Evolutionary conservation across 352 stramenopile genomes (phyloP).

Genomic region (Blastocystis sp.): DNA sequence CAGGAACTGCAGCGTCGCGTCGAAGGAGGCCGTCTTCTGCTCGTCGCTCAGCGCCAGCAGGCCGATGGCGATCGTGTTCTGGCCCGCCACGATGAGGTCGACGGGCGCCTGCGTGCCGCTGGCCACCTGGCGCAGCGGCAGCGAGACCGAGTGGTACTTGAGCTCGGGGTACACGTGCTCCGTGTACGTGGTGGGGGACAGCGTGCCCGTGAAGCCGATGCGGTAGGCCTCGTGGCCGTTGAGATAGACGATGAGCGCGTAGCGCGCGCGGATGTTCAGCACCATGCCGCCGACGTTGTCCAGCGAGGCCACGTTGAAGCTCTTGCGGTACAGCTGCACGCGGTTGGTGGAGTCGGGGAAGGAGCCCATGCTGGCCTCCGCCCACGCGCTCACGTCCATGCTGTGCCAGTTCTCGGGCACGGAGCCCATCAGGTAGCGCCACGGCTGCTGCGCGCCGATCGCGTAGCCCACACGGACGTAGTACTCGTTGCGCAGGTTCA

Average conservation of each 20-base stretch:
- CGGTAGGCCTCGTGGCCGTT: slow-evolving; percentile 3
- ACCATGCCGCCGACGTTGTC: not conserved
- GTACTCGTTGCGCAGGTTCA: not conserved
- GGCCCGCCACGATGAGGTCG: not conserved
- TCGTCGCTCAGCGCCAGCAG: not conserved
- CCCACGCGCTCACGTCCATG: not conserved
- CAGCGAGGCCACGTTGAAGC: not conserved
- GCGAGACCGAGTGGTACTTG: slow-evolving; percentile 21
- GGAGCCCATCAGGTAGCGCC: slow-evolving; percentile 46
- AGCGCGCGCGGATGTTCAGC: slow-evolving; percentile 4
- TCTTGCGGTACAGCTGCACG: slow-evolving; percentile 50
- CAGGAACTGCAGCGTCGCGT: slow-evolving; percentile 2
- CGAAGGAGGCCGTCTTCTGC: not conserved
- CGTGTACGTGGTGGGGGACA: not conserved
- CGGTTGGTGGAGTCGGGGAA: slow-evolving; percentile 24
- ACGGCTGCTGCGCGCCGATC: not conserved
- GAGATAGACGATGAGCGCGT: slow-evolving; percentile 11
- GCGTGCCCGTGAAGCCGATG: not conserved
- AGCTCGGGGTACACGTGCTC: slow-evolving; percentile 18
- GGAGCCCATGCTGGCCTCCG: not conserved
- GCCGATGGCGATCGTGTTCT: slow-evolving; percentile 14
- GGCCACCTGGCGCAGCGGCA: not conserved
- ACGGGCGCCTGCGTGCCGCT: not conserved
- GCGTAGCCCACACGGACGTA: not conserved
- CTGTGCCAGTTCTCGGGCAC: slow-evolving; percentile 44